These are phyloP conservation scores for Tieghemostelium lacteum DNA, from an alignment of 78 protist genomes.

Conservation along the genomic window DNA sequence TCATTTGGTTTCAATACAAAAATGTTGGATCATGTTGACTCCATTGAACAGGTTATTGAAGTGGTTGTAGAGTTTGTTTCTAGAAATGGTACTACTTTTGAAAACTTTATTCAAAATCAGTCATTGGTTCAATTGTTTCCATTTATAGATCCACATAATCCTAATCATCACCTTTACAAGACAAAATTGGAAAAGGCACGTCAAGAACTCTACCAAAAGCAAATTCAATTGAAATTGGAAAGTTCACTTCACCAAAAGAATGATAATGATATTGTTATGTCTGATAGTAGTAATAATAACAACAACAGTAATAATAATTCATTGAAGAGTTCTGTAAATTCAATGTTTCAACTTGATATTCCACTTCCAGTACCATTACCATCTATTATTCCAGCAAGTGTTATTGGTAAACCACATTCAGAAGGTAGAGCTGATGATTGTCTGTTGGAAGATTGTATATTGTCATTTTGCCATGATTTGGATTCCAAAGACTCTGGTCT, in stretches of 20 bases:
- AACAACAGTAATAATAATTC: not conserved
- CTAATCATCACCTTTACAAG: constrained; percentile 17
- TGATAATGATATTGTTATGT: constrained; percentile 12
- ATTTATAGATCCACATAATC: constrained; percentile 15
- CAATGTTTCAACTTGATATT: constrained; percentile 20
- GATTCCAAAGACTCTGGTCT: constrained; percentile 55
- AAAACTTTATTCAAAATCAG: constrained; percentile 38
- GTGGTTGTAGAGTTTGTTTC: constrained; percentile 66
- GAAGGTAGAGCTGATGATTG: constrained; percentile 57
- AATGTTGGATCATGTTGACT: constrained; percentile 27
- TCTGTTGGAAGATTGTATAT: constrained; percentile 59
- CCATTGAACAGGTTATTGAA: constrained; percentile 64
- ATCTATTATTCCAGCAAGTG: not conserved
- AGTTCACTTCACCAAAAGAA: constrained; percentile 14
- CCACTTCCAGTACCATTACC: constrained; percentile 45
- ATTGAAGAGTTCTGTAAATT: not conserved
- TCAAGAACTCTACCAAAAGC: constrained; percentile 3
- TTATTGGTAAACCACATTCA: constrained; percentile 71
- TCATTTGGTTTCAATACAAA: not conserved
- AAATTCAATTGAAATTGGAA: not conserved
- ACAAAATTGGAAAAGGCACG: constrained; percentile 29
- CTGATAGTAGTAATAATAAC: not conserved
- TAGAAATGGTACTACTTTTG: constrained; percentile 61
- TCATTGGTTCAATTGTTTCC: constrained; percentile 28
- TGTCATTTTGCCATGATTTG: constrained; percentile 65